phyloP scores from a whole-genome alignment of 1,284 basidiomycete species.

The Polyporus tsugae region DNA sequence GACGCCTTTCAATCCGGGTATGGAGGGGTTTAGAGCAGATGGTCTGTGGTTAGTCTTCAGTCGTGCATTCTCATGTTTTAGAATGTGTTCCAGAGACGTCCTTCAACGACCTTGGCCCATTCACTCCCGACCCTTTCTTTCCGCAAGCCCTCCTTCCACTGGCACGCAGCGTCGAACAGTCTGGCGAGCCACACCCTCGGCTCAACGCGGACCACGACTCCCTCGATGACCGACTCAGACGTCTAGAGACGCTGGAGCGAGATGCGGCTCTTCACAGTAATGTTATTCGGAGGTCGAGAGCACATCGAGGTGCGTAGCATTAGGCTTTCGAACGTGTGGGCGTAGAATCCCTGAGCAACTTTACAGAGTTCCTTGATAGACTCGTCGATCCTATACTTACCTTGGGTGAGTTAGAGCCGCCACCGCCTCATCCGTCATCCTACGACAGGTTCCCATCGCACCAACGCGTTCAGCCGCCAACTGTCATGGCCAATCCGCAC shows the following conservation, averaged over 20 bases:
- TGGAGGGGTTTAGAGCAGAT: background rate
- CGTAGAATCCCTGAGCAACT: background rate
- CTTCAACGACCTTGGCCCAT: background rate
- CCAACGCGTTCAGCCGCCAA: background rate
- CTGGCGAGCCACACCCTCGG: background rate
- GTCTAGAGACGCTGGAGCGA: background rate
- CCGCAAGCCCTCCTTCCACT: background rate
- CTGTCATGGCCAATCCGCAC: background rate
- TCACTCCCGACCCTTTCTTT: background rate
- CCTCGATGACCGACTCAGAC: conserved; percentile 5
- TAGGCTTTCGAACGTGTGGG: background rate
- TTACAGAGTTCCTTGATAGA: conserved; percentile 1
- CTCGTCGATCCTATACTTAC: background rate
- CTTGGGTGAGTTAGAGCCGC: background rate
- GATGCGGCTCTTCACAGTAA: background rate
- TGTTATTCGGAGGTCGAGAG: background rate
- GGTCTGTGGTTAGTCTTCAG: background rate
- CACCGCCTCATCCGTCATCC: background rate
- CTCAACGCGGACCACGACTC: background rate
- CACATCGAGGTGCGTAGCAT: conserved; percentile 6
- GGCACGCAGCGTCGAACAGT: background rate
- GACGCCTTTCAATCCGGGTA: conserved; percentile 2
- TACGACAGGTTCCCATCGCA: background rate
- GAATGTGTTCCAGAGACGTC: background rate
- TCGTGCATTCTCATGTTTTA: background rate